Evolutionary conservation across 148 eudicot species (phyloP).

Genomic region (Rhododendron mucronatum): DNA sequence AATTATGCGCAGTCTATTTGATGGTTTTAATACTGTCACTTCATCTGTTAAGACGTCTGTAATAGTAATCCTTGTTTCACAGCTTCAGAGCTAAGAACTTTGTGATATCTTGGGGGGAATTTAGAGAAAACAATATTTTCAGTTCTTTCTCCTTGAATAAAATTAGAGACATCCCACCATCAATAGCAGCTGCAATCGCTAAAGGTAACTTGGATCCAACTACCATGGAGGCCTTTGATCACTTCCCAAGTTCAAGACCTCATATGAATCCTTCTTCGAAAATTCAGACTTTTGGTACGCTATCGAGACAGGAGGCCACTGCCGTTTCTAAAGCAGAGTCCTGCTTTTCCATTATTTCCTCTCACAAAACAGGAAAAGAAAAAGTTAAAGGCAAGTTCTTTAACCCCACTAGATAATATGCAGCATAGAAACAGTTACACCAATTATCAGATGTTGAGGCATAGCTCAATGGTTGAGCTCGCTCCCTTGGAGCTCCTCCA

Average conservation of each 20-base stretch:
- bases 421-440: neutral
- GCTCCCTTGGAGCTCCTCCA: neutral
- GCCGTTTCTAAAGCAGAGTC: conserved; percentile 24
- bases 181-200: conserved; percentile 68
- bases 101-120: neutral
- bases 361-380: conserved; percentile 23
- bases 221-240: conserved; percentile 63
- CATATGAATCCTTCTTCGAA: conserved; percentile 2
- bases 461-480: neutral
- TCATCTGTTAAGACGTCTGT: neutral
- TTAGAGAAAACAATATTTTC: neutral
- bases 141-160: conserved; percentile 30
- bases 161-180: conserved; percentile 40
- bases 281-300: neutral
- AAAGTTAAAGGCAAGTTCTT: conserved; percentile 17
- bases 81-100: neutral
- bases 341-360: conserved; percentile 34
- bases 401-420: neutral
- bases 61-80: neutral
- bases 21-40: neutral
- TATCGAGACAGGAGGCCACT: conserved; percentile 14
- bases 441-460: neutral
- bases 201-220: conserved; percentile 61
- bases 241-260: conserved; percentile 22
- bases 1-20: neutral